A percentile compares a stretch with the other conserved stretches of the same genome.
Evolutionary conservation across 164 flowering plant genomes (phyloP).

Genomic region (Protea cynaroides): DNA sequence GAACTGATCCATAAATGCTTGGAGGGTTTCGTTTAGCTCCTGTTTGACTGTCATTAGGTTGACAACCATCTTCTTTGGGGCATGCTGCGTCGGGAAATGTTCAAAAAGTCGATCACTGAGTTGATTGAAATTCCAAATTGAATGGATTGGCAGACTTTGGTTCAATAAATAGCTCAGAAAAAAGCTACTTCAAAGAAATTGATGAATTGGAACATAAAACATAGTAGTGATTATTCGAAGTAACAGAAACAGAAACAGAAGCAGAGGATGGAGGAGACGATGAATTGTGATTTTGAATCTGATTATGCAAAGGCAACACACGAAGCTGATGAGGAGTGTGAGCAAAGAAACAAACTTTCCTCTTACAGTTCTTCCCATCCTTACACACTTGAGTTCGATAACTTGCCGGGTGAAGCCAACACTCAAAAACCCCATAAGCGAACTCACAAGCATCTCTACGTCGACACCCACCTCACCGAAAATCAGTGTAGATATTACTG

Average conservation of each 20-base stretch:
- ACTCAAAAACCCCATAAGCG: conserved; percentile 89
- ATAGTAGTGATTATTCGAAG: conserved; percentile 22
- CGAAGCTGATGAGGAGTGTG: conserved; percentile 75
- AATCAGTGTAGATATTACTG: conserved; percentile 65
- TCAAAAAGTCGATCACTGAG: too few relatives aligned
- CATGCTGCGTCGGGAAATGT: too few relatives aligned
- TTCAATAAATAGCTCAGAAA: too few relatives aligned
- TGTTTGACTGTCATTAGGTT: too few relatives aligned
- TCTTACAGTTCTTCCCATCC: conserved; percentile 62
- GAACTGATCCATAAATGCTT: too few relatives aligned
- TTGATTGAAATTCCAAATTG: too few relatives aligned
- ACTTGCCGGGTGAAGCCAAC: conserved; percentile 86
- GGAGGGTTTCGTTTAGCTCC: too few relatives aligned
- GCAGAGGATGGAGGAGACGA: neutral
- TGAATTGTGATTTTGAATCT: too few relatives aligned
- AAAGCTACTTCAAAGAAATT: too few relatives aligned
- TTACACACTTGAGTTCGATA: conserved; percentile 86
- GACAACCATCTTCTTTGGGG: too few relatives aligned
- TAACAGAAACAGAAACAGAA: neutral
- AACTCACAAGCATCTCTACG: conserved; percentile 75
- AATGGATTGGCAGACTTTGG: too few relatives aligned
- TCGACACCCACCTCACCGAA: conserved; percentile 50
- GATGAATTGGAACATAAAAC: too few relatives aligned
- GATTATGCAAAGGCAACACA: conserved; percentile 17
- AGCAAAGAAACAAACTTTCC: conserved; percentile 88